Base-by-base conservation (phyloP, 1,139 yeast species). In the Lodderomyces theae region DNA sequence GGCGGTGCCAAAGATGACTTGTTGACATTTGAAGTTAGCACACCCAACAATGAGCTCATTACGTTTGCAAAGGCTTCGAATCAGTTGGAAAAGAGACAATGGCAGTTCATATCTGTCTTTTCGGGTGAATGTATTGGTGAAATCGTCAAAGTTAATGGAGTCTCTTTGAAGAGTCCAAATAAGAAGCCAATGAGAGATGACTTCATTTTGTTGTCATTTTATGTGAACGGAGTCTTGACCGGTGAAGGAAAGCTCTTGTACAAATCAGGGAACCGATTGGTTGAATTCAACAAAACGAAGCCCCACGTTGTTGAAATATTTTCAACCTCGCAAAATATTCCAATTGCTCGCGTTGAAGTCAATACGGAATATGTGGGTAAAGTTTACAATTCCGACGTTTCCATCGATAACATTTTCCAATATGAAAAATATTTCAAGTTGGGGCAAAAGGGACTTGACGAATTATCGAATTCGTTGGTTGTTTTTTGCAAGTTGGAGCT, bases 91-190 rank as follows among this genome's bases (percentile, higher is more conserved):
- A 63, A 64, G 34, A 61, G 69, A 18, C 52, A 62, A 15, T 88
- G 95, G 95, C 80, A 79, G 46, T 86, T 88, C 52, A 74, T 86
- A n/a, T 82, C 94, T 2, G 88, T 85, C 11, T 73, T 74, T 52
- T 81, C 89, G 2, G 84, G 78, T 38, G 96, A 88, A 58, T 72
- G 78, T 9, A 69, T 85, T 47, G 94, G 94, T 30, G 92, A 84
- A 57, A 72, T 77, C 42, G 69, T 84, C 37, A 75, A 80, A 53
- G 68, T 83, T 19, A 73, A 75, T 44, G 82, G 85, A 38, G 65
- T 82, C 24, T 72, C 76, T 2, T 52, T 58, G 43, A 66, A 66
- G 46, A 54, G 53, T 38, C 57, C 63, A 1, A 51, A 58, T 15
- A 64, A 62, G 44, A 64, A 62, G 43, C 40, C 56, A 31, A 66